These are phyloP conservation scores for Umbelopsis isabellina DNA, from an alignment of 192 early-diverging fungal genomes.

Conservation along the genomic window DNA sequence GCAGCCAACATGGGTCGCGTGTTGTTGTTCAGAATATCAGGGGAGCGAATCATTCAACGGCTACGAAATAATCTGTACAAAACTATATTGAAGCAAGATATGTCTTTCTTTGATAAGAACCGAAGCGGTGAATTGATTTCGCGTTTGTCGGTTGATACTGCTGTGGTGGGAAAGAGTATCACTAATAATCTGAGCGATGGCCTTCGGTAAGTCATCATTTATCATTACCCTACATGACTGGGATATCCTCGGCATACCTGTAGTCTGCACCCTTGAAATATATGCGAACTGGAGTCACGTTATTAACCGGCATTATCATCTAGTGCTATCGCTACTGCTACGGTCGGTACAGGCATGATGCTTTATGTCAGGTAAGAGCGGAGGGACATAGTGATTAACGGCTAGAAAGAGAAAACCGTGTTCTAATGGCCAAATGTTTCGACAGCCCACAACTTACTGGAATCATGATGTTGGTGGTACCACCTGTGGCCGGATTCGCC, in stretches of 20 bases:
- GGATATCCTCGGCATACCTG: not conserved
- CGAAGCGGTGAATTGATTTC: conserved; percentile 81
- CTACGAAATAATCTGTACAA: conserved; percentile 66
- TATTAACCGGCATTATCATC: conserved; percentile 1
- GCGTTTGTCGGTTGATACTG: conserved; percentile 76
- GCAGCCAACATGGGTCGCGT: conserved; percentile 48
- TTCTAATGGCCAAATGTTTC: not conserved
- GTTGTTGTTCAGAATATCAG: conserved; percentile 63
- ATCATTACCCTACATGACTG: no score
- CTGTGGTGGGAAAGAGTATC: conserved; percentile 73
- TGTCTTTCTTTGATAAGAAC: conserved; percentile 86
- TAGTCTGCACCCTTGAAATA: not conserved
- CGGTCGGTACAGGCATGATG: conserved; percentile 69
- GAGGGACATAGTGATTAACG: not conserved
- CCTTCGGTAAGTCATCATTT: conserved; percentile 42
- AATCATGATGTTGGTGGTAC: conserved; percentile 75
- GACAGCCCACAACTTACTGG: conserved; percentile 62
- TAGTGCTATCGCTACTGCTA: conserved; percentile 56
- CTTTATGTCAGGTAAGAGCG: conserved; percentile 52
- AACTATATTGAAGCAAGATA: conserved; percentile 83
- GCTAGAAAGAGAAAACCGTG: not conserved
- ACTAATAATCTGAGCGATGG: conserved; percentile 79
- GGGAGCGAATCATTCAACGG: conserved; percentile 71
- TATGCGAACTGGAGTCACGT: not conserved
- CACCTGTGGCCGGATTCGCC: conserved; percentile 70